Conservation (phyloP, 257 asterid species). For the Petunia secreta region DNA sequence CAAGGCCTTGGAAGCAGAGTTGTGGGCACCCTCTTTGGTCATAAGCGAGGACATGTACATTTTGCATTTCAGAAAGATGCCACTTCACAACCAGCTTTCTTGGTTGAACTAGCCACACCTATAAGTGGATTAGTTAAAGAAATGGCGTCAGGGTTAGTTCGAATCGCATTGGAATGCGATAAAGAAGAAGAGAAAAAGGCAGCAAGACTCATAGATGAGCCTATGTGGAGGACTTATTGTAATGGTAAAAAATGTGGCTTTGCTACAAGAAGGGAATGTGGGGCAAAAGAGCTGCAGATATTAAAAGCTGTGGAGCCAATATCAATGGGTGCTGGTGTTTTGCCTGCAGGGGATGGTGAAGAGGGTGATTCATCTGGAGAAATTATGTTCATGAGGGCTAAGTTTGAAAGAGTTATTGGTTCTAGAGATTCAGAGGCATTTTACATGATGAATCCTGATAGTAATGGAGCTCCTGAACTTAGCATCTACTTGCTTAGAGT, state of each 20-base stretch:
- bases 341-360: constrained; percentile 39
- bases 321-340: constrained; percentile 63
- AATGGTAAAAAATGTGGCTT: constrained; percentile 55
- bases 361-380: constrained; percentile 41
- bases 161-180: constrained; percentile 59
- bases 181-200: constrained; percentile 36
- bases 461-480: constrained; percentile 61
- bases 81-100: constrained; percentile 43
- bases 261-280: constrained; percentile 50
- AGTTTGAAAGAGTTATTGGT: constrained; percentile 66
- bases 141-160: constrained; percentile 54
- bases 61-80: constrained; percentile 59
- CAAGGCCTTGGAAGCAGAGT: constrained; percentile 42
- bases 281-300: constrained; percentile 44
- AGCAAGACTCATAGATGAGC: constrained; percentile 43
- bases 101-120: constrained; percentile 58
- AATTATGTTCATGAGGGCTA: constrained; percentile 63
- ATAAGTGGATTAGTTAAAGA: constrained; percentile 55
- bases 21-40: constrained; percentile 61
- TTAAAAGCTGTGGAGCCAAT: constrained; percentile 59
- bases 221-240: constrained; percentile 55
- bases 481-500: constrained; percentile 60
- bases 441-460: constrained; percentile 69
- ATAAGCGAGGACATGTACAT: constrained; percentile 53
- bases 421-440: constrained; percentile 64